Percentiles rank a stretch among this genome's conserved stretches.
Evolutionary conservation across 345 rosid genomes (phyloP).

Genomic region (Microcos paniculata): DNA sequence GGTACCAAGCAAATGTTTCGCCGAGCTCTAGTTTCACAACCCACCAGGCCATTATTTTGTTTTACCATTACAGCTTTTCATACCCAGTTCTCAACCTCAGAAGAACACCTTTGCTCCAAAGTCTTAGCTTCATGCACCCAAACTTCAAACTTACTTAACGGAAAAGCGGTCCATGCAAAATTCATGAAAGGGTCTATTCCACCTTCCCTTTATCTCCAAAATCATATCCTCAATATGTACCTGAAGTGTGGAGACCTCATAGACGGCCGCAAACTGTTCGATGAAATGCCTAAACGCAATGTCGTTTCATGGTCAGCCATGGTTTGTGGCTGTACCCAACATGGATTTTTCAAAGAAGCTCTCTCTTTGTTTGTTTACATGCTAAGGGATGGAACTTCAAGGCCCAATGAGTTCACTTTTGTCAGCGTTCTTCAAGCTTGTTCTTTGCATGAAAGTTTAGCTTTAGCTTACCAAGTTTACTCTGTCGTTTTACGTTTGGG

Average conservation of each 20-base stretch:
- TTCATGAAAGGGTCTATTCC: conserved; percentile 31
- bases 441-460: conserved; percentile 29
- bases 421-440: conserved; percentile 51
- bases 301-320: conserved; percentile 52
- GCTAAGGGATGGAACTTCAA: conserved; percentile 29
- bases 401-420: conserved; percentile 49
- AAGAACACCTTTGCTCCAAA: conserved; percentile 19
- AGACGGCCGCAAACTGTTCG: conserved; percentile 39
- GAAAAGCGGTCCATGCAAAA: conserved; percentile 40
- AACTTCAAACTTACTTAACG: conserved; percentile 26
- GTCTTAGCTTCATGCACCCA: conserved; percentile 33
- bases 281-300: conserved; percentile 48
- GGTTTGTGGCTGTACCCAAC: conserved; percentile 42
- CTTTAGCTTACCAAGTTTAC: conserved; percentile 33
- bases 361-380: conserved; percentile 36
- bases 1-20: neutral
- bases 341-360: conserved; percentile 30
- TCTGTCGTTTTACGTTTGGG: conserved; percentile 36
- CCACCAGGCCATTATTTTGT: neutral
- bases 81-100: neutral
- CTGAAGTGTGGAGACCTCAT: conserved; percentile 29
- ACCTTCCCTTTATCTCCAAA: conserved; percentile 34
- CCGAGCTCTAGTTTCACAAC: neutral
- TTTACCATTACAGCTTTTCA: neutral
- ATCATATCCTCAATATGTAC: conserved; percentile 45